These are phyloP conservation scores for Geranium incanum DNA, from an alignment of 441 rosid species.

Conservation along the genomic window DNA sequence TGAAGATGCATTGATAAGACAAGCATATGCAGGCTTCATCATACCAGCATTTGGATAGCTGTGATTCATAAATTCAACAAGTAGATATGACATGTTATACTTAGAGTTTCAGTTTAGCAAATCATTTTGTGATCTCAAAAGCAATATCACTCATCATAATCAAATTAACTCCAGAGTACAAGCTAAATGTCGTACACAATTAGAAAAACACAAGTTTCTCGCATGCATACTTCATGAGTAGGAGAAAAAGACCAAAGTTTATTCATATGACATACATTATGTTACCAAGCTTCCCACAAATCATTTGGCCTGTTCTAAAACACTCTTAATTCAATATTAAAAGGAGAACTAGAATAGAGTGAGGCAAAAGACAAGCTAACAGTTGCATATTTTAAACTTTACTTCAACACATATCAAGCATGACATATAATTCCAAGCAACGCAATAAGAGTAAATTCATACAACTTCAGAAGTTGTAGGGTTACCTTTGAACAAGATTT, in stretches of 20 bases:
- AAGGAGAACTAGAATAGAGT: background rate
- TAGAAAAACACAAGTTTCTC: background rate
- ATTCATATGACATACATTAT: background rate
- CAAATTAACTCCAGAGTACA: background rate
- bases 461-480: conserved; percentile 4
- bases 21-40: background rate
- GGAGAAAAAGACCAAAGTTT: background rate
- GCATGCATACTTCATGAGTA: background rate
- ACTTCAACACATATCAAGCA: background rate
- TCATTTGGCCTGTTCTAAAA: background rate
- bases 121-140: background rate
- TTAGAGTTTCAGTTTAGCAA: background rate
- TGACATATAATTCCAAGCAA: background rate
- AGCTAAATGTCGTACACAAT: background rate
- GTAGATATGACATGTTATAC: background rate
- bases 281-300: background rate
- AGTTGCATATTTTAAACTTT: background rate
- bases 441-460: background rate
- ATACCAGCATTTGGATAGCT: background rate
- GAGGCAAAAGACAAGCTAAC: background rate
- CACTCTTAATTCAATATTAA: background rate
- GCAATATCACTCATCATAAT: background rate
- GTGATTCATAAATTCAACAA: background rate
- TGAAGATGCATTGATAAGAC: background rate
- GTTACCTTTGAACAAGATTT: conserved; percentile 63